phyloP scores from a whole-genome alignment of 1,139 yeast genomes.

The Magnusiomyces fungicola region DNA sequence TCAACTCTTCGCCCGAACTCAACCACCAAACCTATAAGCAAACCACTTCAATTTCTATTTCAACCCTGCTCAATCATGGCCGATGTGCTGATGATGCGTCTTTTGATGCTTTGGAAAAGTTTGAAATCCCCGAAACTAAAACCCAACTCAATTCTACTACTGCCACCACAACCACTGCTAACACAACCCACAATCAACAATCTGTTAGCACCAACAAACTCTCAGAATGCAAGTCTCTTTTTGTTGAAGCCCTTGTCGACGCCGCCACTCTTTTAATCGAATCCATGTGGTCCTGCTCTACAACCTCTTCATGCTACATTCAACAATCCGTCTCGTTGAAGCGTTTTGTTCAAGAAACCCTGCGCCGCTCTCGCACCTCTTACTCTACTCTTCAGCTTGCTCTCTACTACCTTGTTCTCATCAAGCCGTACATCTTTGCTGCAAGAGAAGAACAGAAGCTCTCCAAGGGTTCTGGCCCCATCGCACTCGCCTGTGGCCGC shows the following conservation, averaged over 20 bases:
- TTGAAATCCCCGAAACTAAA: no score
- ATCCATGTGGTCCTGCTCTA: slow-evolving; percentile 31
- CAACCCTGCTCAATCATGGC: no score
- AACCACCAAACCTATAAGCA: neutral
- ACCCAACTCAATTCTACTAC: no score
- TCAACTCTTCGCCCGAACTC: neutral
- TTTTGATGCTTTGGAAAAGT: no score
- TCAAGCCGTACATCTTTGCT: slow-evolving; percentile 30
- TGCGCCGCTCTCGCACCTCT: slow-evolving; percentile 62
- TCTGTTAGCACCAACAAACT: neutral
- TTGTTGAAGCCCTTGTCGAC: slow-evolving; percentile 32
- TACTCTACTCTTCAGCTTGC: slow-evolving; percentile 59
- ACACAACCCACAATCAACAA: neutral
- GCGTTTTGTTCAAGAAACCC: slow-evolving; percentile 52
- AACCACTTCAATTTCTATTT: neutral
- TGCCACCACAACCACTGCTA: no score
- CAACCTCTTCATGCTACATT: slow-evolving; percentile 16
- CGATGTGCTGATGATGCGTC: no score
- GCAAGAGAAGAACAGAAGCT: slow-evolving; percentile 7
- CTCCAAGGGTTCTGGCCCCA: slow-evolving; percentile 14
- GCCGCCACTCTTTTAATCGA: slow-evolving; percentile 32
- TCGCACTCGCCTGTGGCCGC: slow-evolving; percentile 46
- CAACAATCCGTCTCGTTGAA: slow-evolving; percentile 30
- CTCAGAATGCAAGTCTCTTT: slow-evolving; percentile 15
- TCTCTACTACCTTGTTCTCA: slow-evolving; percentile 51